Percentiles rank a stretch among this genome's conserved stretches.
phyloP scores from a whole-genome alignment of 2,329 filamentous ascomycete species.

The Canariomyces notabilis region DNA sequence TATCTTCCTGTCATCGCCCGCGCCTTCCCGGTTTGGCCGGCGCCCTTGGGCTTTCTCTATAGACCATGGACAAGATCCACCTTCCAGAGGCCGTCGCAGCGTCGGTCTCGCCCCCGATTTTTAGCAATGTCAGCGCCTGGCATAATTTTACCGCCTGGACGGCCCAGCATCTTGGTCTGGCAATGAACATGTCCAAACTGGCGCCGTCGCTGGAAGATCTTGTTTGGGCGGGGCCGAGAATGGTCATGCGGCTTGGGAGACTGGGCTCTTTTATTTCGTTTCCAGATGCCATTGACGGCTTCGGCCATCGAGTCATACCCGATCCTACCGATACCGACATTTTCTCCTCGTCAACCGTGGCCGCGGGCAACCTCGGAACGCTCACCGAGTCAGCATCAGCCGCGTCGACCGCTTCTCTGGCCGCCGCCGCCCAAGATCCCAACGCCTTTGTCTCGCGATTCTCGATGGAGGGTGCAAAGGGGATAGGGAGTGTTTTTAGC shows the following conservation, averaged over 20 bases:
- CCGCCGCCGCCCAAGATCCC: conserved; percentile 36
- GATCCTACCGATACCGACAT: conserved; percentile 47
- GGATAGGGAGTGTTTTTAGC: conserved; percentile 79
- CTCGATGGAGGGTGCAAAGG: conserved; percentile 57
- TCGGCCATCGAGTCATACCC: conserved; percentile 55
- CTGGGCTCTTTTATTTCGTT: conserved; percentile 59
- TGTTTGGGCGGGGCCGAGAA: conserved; percentile 63
- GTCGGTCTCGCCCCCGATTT: conserved; percentile 24
- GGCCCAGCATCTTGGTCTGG: conserved; percentile 36
- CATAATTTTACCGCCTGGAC: conserved; percentile 53
- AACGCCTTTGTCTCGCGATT: conserved; percentile 42
- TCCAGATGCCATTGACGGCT: conserved; percentile 56
- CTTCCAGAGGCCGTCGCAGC: conserved; percentile 20
- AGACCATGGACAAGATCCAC: conserved; percentile 15
- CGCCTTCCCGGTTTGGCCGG: neutral
- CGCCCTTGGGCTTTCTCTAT: neutral
- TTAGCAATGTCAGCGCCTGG: conserved; percentile 44
- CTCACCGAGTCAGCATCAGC: conserved; percentile 37
- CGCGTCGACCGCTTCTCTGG: conserved; percentile 33
- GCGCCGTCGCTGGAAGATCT: conserved; percentile 64
- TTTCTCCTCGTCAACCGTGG: conserved; percentile 24
- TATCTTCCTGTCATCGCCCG: neutral
- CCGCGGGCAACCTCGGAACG: conserved; percentile 44
- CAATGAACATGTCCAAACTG: conserved; percentile 53
- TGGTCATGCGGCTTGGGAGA: conserved; percentile 63